phyloP scores from a whole-genome alignment of 176 grass and related monocot species.

The Typha latifolia region DNA sequence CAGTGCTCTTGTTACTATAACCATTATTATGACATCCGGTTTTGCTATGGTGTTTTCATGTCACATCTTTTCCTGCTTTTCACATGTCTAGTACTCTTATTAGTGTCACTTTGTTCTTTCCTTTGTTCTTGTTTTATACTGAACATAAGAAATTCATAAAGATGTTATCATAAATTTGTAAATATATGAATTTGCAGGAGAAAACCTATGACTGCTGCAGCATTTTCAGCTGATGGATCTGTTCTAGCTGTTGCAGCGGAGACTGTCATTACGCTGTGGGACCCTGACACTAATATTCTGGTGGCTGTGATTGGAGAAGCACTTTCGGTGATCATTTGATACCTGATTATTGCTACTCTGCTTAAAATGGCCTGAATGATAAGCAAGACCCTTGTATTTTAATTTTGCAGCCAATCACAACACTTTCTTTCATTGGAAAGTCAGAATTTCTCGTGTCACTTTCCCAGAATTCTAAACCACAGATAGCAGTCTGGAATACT shows the following conservation, averaged over 20 bases:
- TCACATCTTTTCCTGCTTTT: not conserved
- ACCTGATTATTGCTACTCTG: not conserved
- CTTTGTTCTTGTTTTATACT: not conserved
- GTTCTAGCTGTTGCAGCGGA: constrained; percentile 90
- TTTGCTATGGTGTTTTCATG: not conserved
- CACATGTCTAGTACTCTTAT: not conserved
- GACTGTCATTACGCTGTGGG: constrained; percentile 77
- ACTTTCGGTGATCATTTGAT: constrained; percentile 53
- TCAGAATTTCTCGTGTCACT: constrained; percentile 63
- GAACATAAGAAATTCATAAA: not conserved
- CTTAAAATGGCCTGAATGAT: constrained; percentile 10
- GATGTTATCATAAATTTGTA: not conserved
- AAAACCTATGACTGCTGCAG: constrained; percentile 74
- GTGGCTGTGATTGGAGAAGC: constrained; percentile 83
- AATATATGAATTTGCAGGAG: constrained; percentile 37
- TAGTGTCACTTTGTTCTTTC: not conserved
- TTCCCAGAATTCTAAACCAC: constrained; percentile 53
- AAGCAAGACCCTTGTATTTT: constrained; percentile 3
- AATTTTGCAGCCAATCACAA: constrained; percentile 59
- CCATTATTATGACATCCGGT: not conserved
- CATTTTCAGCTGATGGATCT: constrained; percentile 88
- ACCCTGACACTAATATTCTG: constrained; percentile 71
- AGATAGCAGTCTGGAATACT: constrained; percentile 73
- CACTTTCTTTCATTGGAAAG: constrained; percentile 60
- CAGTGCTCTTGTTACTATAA: no score